Evolutionary conservation across 2,329 filamentous ascomycete genomes (phyloP).

Genomic region (Sarocladium kiliense): DNA sequence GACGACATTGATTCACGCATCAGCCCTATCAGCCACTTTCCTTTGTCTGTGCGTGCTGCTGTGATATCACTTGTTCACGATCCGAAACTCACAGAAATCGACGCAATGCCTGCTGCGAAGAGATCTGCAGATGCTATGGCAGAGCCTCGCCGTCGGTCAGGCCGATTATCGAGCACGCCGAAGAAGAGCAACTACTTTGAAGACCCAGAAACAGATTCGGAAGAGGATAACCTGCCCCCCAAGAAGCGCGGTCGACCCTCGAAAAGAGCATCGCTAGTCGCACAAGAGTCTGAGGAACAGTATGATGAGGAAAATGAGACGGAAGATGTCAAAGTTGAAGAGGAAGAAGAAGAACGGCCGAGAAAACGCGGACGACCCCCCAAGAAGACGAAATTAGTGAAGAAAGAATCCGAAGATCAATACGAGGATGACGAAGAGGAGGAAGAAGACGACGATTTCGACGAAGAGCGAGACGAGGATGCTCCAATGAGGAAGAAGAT

Average conservation of each 20-base stretch:
- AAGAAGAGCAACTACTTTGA: conserved; percentile 51
- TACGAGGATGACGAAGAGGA: conserved; percentile 21
- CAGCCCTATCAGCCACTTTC: background rate
- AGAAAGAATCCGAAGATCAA: conserved; percentile 14
- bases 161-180: conserved; percentile 38
- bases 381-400: background rate
- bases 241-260: conserved; percentile 15
- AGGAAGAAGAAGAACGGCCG: conserved; percentile 9
- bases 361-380: conserved; percentile 19
- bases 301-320: conserved; percentile 14
- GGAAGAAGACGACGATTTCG: conserved; percentile 24
- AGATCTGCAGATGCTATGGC: conserved; percentile 25
- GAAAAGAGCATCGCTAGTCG: conserved; percentile 12
- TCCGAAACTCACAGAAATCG: too few species aligned
- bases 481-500: conserved; percentile 28
- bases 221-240: conserved; percentile 17
- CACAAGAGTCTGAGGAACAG: conserved; percentile 15
- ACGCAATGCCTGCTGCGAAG: conserved; percentile 37
- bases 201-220: conserved; percentile 17
- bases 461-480: conserved; percentile 32
- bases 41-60: too few species aligned
- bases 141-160: conserved; percentile 39
- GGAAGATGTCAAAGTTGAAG: conserved; percentile 14
- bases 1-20: conserved; percentile 7
- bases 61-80: too few species aligned